These are phyloP conservation scores for Kodamaea lidongshanica DNA, from an alignment of 805 yeast species.

Conservation along the genomic window DNA sequence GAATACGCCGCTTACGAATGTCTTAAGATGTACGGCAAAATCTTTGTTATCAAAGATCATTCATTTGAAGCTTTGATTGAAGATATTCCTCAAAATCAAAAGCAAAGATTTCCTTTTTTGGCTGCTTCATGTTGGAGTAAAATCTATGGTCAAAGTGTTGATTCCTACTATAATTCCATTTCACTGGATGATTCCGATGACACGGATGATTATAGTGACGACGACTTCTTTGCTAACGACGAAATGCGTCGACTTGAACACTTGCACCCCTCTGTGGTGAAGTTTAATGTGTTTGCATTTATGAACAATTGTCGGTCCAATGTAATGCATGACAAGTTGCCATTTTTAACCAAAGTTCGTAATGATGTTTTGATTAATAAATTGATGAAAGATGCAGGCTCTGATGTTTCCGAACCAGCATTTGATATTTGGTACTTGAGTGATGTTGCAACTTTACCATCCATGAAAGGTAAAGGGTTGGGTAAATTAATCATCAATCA, in stretches of 20 bases:
- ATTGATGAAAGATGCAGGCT: conserved; percentile 18
- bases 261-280: conserved; percentile 28
- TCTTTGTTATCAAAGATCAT: conserved; percentile 44
- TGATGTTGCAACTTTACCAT: conserved; percentile 53
- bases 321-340: conserved; percentile 45
- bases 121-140: conserved; percentile 48
- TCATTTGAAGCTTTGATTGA: conserved; percentile 34
- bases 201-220: conserved; percentile 17
- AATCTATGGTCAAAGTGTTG: conserved; percentile 12
- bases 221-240: conserved; percentile 17
- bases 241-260: conserved; percentile 17
- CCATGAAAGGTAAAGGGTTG: conserved; percentile 55
- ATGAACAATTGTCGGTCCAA: conserved; percentile 44
- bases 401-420: conserved; percentile 19
- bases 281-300: conserved; percentile 31
- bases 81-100: conserved; percentile 20
- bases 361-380: conserved; percentile 36
- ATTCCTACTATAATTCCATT: conserved; percentile 9
- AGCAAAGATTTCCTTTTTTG: conserved; percentile 37
- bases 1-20: conserved; percentile 50
- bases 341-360: conserved; percentile 40
- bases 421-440: conserved; percentile 47
- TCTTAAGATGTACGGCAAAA: conserved; percentile 44
- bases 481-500: conserved; percentile 47
- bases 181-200: conserved; percentile 11